Evolutionary conservation across 306 rosid genomes (phyloP).

Genomic region (Cucumis melo): DNA sequence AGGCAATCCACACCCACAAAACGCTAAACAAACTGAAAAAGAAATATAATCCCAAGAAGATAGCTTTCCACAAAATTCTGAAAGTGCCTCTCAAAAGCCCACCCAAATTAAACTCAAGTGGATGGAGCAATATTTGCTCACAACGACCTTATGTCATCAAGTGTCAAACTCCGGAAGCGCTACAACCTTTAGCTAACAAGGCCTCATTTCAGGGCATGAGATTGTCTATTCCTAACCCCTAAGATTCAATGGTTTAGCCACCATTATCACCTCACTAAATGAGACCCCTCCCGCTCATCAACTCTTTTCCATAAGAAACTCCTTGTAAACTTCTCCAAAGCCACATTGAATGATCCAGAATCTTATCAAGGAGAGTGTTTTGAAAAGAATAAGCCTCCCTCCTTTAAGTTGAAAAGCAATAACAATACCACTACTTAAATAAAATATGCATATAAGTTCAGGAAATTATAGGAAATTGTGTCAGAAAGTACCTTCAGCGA

Average conservation of each 20-base stretch:
- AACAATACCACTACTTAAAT: not conserved
- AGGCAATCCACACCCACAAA: too few species aligned
- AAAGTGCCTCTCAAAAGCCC: too few species aligned
- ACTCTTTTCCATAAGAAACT: not conserved
- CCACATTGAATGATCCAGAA: not conserved
- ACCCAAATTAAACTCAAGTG: too few species aligned
- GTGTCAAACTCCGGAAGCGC: too few species aligned
- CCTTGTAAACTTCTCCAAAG: not conserved
- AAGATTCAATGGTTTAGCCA: not conserved
- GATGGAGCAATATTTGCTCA: too few species aligned
- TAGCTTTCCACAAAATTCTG: too few species aligned
- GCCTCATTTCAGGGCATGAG: not conserved
- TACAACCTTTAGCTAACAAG: not conserved
- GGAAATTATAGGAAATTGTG: not conserved
- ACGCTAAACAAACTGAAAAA: too few species aligned
- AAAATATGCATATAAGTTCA: not conserved
- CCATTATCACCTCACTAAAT: not conserved
- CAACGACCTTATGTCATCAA: too few species aligned
- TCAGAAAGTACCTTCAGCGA: constrained; percentile 67
- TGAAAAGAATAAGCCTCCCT: not conserved
- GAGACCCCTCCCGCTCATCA: not conserved
- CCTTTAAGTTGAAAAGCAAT: not conserved
- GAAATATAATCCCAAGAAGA: too few species aligned
- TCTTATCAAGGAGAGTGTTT: not conserved
- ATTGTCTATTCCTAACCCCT: not conserved